These are phyloP conservation scores for Bacidia rubella DNA, from an alignment of 495 filamentous ascomycete species.

Conservation along the genomic window DNA sequence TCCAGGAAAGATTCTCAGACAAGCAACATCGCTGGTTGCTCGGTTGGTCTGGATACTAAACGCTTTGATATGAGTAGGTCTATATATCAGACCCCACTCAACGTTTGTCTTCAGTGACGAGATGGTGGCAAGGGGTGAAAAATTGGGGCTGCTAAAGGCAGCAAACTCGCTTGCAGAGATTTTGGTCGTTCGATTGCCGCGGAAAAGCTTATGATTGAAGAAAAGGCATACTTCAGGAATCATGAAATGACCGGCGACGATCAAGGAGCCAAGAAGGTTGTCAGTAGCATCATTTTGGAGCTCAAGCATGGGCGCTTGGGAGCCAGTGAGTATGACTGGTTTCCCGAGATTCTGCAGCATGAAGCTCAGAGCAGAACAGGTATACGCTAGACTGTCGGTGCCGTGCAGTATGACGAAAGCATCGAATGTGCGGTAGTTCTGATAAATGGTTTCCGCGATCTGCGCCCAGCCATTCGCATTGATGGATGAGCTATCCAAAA, in stretches of 20 bases:
- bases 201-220: slow-evolving; percentile 86
- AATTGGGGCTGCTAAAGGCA: slow-evolving; percentile 81
- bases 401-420: slow-evolving; percentile 95
- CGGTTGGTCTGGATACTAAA: slow-evolving; percentile 68
- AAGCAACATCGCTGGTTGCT: slow-evolving; percentile 81
- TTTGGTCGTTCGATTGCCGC: slow-evolving; percentile 84
- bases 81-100: slow-evolving; percentile 67
- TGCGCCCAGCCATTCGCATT: slow-evolving; percentile 80
- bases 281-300: slow-evolving; percentile 93
- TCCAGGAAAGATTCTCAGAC: slow-evolving; percentile 87
- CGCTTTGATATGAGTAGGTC: slow-evolving; percentile 56
- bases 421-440: slow-evolving; percentile 86
- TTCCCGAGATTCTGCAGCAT: slow-evolving; percentile 90
- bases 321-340: slow-evolving; percentile 80
- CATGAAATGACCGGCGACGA: slow-evolving; percentile 91
- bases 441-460: slow-evolving; percentile 54
- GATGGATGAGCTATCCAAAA: slow-evolving; percentile 89
- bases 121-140: slow-evolving; percentile 63
- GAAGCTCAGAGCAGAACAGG: slow-evolving; percentile 82
- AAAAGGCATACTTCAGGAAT: slow-evolving; percentile 94
- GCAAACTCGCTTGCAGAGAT: slow-evolving; percentile 74
- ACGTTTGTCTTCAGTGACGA: slow-evolving; percentile 70
- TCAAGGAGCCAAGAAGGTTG: slow-evolving; percentile 81
- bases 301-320: slow-evolving; percentile 84
- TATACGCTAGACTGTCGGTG: slow-evolving; percentile 87